Percentiles rank a stretch among this genome's conserved stretches.
Evolutionary conservation across 78 protist genomes (phyloP).

Genomic region (Dictyostelium purpureum): DNA sequence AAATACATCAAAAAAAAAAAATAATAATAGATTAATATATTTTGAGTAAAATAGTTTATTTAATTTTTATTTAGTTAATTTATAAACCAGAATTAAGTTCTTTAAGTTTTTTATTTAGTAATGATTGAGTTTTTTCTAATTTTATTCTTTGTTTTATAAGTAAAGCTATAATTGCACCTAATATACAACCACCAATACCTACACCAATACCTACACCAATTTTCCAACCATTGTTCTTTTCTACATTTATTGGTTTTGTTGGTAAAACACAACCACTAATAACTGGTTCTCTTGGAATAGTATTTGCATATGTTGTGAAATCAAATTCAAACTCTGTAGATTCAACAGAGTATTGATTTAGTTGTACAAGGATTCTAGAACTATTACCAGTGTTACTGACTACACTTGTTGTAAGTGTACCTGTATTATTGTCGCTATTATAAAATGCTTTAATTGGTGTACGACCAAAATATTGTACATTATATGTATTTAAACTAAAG

Average conservation of each 20-base stretch:
- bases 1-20: too few relatives aligned
- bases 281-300: background rate
- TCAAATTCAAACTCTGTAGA: background rate
- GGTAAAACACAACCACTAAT: background rate
- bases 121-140: background rate
- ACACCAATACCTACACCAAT: conserved; percentile 27
- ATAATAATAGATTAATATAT: too few relatives aligned
- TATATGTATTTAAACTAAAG: background rate
- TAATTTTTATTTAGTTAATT: background rate
- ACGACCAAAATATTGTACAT: background rate
- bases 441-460: background rate
- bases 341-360: background rate
- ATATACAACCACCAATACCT: conserved; percentile 11
- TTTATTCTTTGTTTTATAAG: background rate
- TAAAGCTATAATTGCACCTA: background rate
- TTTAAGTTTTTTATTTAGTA: background rate
- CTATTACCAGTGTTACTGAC: background rate
- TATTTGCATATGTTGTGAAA: background rate
- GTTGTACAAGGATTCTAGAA: background rate
- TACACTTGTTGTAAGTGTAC: background rate
- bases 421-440: background rate
- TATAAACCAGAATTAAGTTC: background rate
- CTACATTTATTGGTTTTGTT: background rate
- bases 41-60: background rate
- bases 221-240: background rate